Conservation (phyloP, 805 yeast species). For the Hanseniaspora jakobsenii region DNA sequence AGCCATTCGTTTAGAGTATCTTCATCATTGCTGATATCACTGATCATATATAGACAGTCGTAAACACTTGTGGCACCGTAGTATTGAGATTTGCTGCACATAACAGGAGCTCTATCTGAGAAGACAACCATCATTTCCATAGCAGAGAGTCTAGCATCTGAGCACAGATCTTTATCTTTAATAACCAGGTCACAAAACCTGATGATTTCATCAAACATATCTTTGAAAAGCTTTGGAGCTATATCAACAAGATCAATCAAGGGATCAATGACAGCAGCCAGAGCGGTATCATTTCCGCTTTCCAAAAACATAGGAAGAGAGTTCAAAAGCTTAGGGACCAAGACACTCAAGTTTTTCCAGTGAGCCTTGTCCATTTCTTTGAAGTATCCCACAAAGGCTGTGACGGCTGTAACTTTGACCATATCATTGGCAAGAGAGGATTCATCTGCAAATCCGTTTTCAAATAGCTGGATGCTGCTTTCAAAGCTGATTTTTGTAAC, state of each 20-base stretch:
- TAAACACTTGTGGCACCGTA: constrained; percentile 64
- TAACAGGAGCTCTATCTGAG: constrained; percentile 83
- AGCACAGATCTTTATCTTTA: constrained; percentile 68
- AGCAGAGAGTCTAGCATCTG: constrained; percentile 70
- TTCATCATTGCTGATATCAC: constrained; percentile 81
- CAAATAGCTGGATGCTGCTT: constrained; percentile 56
- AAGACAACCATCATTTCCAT: constrained; percentile 82
- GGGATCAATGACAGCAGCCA: constrained; percentile 78
- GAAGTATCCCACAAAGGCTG: constrained; percentile 86
- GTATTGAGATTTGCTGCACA: constrained; percentile 72
- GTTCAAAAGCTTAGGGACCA: constrained; percentile 73
- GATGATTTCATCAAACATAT: constrained; percentile 79
- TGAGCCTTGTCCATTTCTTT: constrained; percentile 62
- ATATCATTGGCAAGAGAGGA: constrained; percentile 39
- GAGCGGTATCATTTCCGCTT: constrained; percentile 65
- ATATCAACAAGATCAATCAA: constrained; percentile 80
- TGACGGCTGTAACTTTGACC: constrained; percentile 82
- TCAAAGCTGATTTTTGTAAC: constrained; percentile 47
- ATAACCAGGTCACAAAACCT: constrained; percentile 77
- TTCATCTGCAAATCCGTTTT: constrained; percentile 66
- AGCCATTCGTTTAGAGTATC: constrained; percentile 86
- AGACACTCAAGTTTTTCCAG: constrained; percentile 66
- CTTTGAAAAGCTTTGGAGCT: constrained; percentile 88
- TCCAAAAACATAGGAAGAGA: constrained; percentile 75
- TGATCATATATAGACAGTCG: constrained; percentile 68